phyloP scores from a whole-genome alignment of 2,329 filamentous ascomycete genomes.

The Alternaria hordeiaustralica region DNA sequence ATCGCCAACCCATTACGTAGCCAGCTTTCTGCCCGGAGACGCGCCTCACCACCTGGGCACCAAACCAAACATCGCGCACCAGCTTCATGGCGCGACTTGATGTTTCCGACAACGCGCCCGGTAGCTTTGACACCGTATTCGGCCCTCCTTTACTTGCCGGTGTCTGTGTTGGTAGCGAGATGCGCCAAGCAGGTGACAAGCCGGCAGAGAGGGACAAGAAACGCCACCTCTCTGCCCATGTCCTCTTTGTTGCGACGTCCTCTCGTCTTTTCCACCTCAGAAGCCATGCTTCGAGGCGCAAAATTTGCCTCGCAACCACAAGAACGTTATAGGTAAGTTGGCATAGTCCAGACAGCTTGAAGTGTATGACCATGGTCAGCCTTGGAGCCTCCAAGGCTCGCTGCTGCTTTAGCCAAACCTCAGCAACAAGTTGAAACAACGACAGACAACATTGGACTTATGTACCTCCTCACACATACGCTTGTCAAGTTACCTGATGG shows the following conservation, averaged over 20 bases:
- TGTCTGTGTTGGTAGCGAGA: constrained; percentile 5
- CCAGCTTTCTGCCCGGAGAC: neutral
- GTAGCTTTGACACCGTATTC: neutral
- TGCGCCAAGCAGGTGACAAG: constrained; percentile 32
- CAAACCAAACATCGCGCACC: neutral
- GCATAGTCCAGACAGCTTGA: neutral
- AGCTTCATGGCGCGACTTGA: neutral
- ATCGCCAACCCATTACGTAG: constrained; percentile 11
- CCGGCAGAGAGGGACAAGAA: constrained; percentile 25
- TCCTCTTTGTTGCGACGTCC: constrained; percentile 21
- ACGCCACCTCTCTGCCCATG: constrained; percentile 24
- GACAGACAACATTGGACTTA: neutral
- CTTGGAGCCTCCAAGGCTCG: neutral
- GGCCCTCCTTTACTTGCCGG: neutral
- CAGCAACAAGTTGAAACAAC: neutral
- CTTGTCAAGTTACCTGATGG: neutral
- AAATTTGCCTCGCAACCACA: neutral
- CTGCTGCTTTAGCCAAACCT: neutral
- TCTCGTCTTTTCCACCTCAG: neutral
- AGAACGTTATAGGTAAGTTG: neutral
- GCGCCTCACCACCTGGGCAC: constrained; percentile 3
- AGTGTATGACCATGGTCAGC: neutral
- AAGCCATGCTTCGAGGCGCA: neutral
- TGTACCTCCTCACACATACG: neutral
- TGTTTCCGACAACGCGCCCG: neutral